Evolutionary conservation across 805 yeast genomes (phyloP), one percentile per base, ranked within the genome.

Genomic region (Lipomyces yamadae): DNA sequence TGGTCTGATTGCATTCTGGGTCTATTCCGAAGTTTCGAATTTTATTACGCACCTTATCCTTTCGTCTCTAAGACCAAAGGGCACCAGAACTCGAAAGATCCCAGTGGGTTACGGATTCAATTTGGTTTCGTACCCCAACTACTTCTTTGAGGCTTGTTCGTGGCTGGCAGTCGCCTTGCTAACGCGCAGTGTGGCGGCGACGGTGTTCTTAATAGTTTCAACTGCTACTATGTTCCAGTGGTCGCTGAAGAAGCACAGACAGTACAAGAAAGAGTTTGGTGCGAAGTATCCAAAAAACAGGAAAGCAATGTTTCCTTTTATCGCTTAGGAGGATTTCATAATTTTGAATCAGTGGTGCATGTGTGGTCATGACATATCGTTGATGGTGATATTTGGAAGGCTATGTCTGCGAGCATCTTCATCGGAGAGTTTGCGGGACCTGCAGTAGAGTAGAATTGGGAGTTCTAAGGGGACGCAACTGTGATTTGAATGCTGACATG

Each of bases 81-180:
- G 73, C 18, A 62, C 71, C 30, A 63, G 61, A 4, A 87, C 83
- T 67, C 88, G 89, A 71, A 84, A 81, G 60, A 89, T 90, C 72
- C 96, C 98, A 29, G 82, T 82, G 68, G 97, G 97, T 29, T 96
- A 91, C 72, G 90, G 94, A 7, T 95, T 95, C 76, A 82, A 85
- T 67, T 78, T 82, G 64, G 90, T 94, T 48, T 87, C 95, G 15
- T 90, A 91, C 78, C 99, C 99, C 72, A 95, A 95, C 81, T 95
- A 95, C 78, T 89, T 92, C 72, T 94, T 92, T 77, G 99, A 95
- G 82, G 80, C 85, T 55, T 78, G 89, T 73, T 81, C 87, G 1
- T 95, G 97, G 97, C 75, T 88, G 1, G 78, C 84, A 29, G 86
- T 88, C 74, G 85, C 92, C 29, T 63, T 92, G 34, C 80, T 92